Percentiles rank a stretch among this genome's conserved stretches.
These are phyloP conservation scores for Viola odorata DNA, from an alignment of 345 rosid genomes.

Conservation along the genomic window DNA sequence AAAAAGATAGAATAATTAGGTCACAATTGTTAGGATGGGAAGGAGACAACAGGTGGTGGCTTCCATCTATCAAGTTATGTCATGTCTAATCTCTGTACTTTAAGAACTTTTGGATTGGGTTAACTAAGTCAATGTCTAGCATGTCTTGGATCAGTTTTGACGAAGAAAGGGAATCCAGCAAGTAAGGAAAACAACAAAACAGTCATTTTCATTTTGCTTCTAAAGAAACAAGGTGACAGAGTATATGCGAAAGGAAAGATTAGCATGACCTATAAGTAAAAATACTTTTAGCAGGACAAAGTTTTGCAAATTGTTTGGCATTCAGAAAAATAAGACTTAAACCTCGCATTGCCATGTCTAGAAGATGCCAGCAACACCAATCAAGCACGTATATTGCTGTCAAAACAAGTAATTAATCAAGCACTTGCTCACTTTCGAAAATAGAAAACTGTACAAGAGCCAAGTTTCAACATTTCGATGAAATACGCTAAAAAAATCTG, in stretches of 20 bases:
- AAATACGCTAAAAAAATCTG: neutral
- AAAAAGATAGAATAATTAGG: slow-evolving; percentile 13
- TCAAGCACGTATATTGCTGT: too few relatives aligned
- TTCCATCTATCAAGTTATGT: slow-evolving; percentile 35
- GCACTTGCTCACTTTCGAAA: too few relatives aligned
- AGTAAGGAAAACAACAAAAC: neutral
- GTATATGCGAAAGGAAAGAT: too few relatives aligned
- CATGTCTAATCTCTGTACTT: slow-evolving; percentile 26
- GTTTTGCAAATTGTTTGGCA: too few relatives aligned
- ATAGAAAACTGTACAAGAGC: too few relatives aligned
- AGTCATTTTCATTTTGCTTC: neutral
- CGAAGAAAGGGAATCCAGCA: slow-evolving; percentile 11
- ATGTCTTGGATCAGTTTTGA: neutral
- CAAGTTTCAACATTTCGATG: too few relatives aligned
- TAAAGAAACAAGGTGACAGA: neutral
- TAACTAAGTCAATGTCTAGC: neutral
- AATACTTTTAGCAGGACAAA: too few relatives aligned
- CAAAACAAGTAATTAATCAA: too few relatives aligned
- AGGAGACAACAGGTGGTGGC: slow-evolving; percentile 37
- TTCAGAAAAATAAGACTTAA: too few relatives aligned
- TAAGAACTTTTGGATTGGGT: slow-evolving; percentile 14
- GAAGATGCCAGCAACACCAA: too few relatives aligned
- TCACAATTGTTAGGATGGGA: slow-evolving; percentile 19
- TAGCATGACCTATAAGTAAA: too few relatives aligned
- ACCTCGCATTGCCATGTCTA: too few relatives aligned